These are phyloP conservation scores for Ophiostoma novo-ulmi DNA, from an alignment of 2,329 filamentous ascomycete species.

Conservation along the genomic window DNA sequence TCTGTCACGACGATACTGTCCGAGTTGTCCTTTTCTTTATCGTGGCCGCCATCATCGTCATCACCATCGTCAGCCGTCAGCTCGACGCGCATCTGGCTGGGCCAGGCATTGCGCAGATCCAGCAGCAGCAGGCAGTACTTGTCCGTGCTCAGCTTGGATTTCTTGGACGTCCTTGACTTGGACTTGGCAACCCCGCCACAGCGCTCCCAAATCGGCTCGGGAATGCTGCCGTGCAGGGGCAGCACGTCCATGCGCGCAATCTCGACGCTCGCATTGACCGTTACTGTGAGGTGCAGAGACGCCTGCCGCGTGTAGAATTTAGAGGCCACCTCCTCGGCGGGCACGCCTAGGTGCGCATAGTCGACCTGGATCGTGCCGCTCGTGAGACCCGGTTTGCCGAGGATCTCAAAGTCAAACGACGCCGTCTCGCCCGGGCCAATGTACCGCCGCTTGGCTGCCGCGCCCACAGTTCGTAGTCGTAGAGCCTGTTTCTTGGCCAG, in stretches of 20 bases:
- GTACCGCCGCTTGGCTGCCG: slow-evolving; percentile 35
- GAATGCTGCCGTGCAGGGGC: slow-evolving; percentile 64
- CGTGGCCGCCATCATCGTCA: neutral
- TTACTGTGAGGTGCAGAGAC: slow-evolving; percentile 73
- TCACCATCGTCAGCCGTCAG: slow-evolving; percentile 42
- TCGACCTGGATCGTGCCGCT: slow-evolving; percentile 76
- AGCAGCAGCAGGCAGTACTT: slow-evolving; percentile 75
- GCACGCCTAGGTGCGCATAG: slow-evolving; percentile 73
- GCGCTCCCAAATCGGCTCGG: slow-evolving; percentile 51
- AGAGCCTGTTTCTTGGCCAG: slow-evolving; percentile 69
- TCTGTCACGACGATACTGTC: slow-evolving; percentile 45
- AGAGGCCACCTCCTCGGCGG: slow-evolving; percentile 61
- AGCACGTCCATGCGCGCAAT: slow-evolving; percentile 73
- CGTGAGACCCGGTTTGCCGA: slow-evolving; percentile 80
- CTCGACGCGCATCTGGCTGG: slow-evolving; percentile 65
- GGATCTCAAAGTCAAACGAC: slow-evolving; percentile 75
- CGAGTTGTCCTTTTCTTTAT: neutral
- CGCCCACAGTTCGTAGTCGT: slow-evolving; percentile 38
- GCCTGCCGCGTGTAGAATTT: slow-evolving; percentile 81
- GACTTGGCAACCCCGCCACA: slow-evolving; percentile 35
- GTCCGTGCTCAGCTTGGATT: slow-evolving; percentile 34
- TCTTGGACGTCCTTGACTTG: slow-evolving; percentile 28
- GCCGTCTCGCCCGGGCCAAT: slow-evolving; percentile 64
- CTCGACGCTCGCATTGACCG: slow-evolving; percentile 87
- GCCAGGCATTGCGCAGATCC: slow-evolving; percentile 87